phyloP scores from a whole-genome alignment of 768 basidiomycete genomes.

The Phylloporus arenicola region DNA sequence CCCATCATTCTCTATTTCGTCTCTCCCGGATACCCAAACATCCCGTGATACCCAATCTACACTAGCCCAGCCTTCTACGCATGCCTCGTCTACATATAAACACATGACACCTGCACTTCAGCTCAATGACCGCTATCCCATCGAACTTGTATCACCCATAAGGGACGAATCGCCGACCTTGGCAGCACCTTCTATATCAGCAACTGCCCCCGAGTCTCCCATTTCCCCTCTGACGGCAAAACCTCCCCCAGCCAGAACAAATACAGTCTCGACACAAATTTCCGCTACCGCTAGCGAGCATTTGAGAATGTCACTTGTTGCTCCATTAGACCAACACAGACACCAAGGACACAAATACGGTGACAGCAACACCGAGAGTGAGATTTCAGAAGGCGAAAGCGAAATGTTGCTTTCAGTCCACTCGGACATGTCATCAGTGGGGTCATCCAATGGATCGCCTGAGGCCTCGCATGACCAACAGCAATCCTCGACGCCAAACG shows the following conservation, averaged over 20 bases:
- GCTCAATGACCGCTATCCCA: constrained; percentile 19
- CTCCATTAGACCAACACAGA: constrained; percentile 23
- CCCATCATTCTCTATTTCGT: constrained; percentile 33
- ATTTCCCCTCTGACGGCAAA: constrained; percentile 17
- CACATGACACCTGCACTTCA: constrained; percentile 27
- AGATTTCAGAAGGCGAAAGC: constrained; percentile 31
- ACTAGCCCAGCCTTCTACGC: constrained; percentile 6
- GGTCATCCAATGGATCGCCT: constrained; percentile 29
- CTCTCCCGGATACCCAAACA: constrained; percentile 33
- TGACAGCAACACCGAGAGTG: constrained; percentile 28
- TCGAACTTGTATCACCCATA: constrained; percentile 14
- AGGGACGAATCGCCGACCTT: constrained; percentile 23
- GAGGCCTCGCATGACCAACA: constrained; percentile 27
- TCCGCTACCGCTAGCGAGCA: constrained; percentile 7
- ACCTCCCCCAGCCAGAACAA: constrained; percentile 11
- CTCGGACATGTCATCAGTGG: constrained; percentile 33
- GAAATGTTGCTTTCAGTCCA: constrained; percentile 27
- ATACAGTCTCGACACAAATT: constrained; percentile 6
- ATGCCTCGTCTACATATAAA: constrained; percentile 12
- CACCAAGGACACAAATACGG: constrained; percentile 17
- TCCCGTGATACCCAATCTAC: constrained; percentile 21
- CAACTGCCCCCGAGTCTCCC: constrained; percentile 42
- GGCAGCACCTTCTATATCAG: constrained; percentile 52
- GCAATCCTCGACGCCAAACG: constrained; percentile 14
- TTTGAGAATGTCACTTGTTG: constrained; percentile 25